Evolutionary conservation across 306 rosid genomes (phyloP).

Genomic region (Aeschynomene evenia): DNA sequence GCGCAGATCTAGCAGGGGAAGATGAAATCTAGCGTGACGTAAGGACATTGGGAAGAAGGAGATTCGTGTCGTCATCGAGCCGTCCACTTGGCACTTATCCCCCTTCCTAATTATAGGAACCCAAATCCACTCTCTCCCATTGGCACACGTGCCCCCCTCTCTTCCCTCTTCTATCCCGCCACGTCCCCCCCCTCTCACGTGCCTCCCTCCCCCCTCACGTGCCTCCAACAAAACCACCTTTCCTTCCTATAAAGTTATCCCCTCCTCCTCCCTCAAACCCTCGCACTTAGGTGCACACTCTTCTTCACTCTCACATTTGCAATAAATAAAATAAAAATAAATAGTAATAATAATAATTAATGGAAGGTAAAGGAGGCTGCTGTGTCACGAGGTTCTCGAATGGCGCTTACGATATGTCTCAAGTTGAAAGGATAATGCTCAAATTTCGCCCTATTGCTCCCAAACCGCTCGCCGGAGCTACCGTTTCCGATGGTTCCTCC

Average conservation of each 20-base stretch:
- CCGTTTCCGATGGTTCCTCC: conserved; percentile 26
- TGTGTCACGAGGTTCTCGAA: conserved; percentile 52
- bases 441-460: conserved; percentile 76
- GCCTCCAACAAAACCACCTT: not conserved
- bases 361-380: conserved; percentile 63
- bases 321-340: not conserved
- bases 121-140: not conserved
- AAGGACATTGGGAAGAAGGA: not conserved
- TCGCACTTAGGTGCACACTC: not conserved
- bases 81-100: conserved; percentile 40
- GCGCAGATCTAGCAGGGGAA: not conserved
- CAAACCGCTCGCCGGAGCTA: conserved; percentile 45
- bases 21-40: conserved; percentile 12
- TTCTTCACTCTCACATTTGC: not conserved
- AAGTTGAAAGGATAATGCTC: conserved; percentile 57
- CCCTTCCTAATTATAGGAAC: conserved; percentile 22
- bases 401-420: conserved; percentile 41
- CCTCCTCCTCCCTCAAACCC: not conserved
- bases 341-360: no score
- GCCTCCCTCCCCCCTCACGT: conserved; percentile 22
- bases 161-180: not conserved
- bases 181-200: conserved; percentile 35
- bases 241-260: conserved; percentile 30
- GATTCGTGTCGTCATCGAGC: conserved; percentile 5
- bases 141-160: conserved; percentile 33